phyloP scores from a whole-genome alignment of 768 basidiomycete species.

The Cystofilobasidium macerans region DNA sequence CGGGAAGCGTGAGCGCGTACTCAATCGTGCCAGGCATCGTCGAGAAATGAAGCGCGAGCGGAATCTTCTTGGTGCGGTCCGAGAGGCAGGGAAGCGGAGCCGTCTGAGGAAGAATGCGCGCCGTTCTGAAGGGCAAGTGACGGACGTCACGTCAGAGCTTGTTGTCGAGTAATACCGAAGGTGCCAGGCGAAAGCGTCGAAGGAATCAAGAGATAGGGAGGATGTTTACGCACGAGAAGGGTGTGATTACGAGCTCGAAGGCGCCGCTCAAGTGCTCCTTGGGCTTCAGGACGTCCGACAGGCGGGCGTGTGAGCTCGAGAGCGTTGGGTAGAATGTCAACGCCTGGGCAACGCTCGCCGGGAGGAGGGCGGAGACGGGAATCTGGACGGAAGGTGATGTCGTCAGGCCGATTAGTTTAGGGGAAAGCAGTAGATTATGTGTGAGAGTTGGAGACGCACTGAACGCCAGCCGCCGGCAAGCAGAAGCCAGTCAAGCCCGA shows the following conservation, averaged over 20 bases:
- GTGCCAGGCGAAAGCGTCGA: background rate
- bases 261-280: slow-evolving; percentile 49
- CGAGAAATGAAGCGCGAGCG: slow-evolving; percentile 70
- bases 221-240: slow-evolving; percentile 57
- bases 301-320: slow-evolving; percentile 32
- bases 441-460: too few relatives aligned
- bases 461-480: slow-evolving; percentile 29
- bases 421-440: slow-evolving; percentile 26
- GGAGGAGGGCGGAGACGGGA: slow-evolving; percentile 12
- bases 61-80: slow-evolving; percentile 40
- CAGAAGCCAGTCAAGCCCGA: slow-evolving; percentile 34
- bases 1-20: slow-evolving; percentile 64
- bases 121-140: slow-evolving; percentile 49
- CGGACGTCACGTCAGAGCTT: background rate
- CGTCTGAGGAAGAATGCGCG: slow-evolving; percentile 60
- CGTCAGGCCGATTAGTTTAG: background rate
- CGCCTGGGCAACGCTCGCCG: slow-evolving; percentile 15
- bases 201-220: background rate
- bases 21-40: slow-evolving; percentile 74
- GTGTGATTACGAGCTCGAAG: slow-evolving; percentile 84
- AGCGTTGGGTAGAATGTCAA: slow-evolving; percentile 31
- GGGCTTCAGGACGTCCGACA: slow-evolving; percentile 34
- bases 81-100: slow-evolving; percentile 52
- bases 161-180: too few relatives aligned
- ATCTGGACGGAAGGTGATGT: slow-evolving; percentile 9